A percentile compares a stretch with the other conserved stretches of the same genome.
Evolutionary conservation across 129 eudicot species (phyloP).

Genomic region (Chrysanthemum lavandulifolium): DNA sequence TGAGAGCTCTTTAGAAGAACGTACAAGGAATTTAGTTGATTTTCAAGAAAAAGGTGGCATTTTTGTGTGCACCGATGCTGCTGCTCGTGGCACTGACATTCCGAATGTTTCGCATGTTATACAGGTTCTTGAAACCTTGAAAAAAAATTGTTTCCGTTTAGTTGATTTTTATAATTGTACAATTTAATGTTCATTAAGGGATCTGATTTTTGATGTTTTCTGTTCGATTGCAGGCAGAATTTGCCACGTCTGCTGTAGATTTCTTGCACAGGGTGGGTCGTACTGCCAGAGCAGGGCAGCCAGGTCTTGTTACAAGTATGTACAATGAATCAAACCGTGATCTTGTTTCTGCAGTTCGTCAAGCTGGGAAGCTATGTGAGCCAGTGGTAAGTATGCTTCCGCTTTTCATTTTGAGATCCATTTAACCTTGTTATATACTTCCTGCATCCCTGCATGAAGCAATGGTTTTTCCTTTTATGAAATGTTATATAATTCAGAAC

Average conservation of each 20-base stretch:
- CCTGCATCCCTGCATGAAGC: not conserved
- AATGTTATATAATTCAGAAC: no score
- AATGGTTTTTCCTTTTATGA: no score
- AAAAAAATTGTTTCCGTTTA: no score
- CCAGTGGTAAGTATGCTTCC: conserved; percentile 66
- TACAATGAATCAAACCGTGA: conserved; percentile 69
- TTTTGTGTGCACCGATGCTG: conserved; percentile 96
- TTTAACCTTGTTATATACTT: not conserved
- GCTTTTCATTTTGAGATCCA: not conserved
- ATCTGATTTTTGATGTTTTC: conserved; percentile 4
- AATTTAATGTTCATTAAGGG: not conserved
- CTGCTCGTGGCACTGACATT: conserved; percentile 93
- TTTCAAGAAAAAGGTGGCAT: conserved; percentile 83
- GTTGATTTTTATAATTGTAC: not conserved
- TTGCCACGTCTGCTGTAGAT: conserved; percentile 91
- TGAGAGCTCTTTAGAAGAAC: conserved; percentile 69
- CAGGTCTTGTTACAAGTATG: conserved; percentile 87
- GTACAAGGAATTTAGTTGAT: conserved; percentile 58
- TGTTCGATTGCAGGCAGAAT: conserved; percentile 67
- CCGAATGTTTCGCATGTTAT: conserved; percentile 92
- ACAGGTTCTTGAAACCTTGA: conserved; percentile 46
- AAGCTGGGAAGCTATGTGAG: conserved; percentile 66
- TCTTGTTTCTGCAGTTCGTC: conserved; percentile 87
- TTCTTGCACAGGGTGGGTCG: conserved; percentile 96
- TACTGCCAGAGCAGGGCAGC: conserved; percentile 94